Conservation (phyloP, 1,284 basidiomycete genomes). For the Trametes versicolor region DNA sequence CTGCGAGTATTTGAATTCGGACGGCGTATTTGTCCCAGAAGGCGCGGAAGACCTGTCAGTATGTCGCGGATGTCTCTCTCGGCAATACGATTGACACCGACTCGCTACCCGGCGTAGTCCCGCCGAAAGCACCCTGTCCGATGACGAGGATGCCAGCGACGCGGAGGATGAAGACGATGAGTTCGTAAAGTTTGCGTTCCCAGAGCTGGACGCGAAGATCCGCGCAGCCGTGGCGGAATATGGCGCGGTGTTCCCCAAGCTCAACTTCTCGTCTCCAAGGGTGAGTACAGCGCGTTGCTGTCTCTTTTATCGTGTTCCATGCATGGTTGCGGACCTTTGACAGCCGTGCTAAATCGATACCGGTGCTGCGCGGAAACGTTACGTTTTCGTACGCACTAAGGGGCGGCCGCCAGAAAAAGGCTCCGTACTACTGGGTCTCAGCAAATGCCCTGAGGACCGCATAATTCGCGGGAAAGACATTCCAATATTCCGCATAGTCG, state of each 20-base stretch:
- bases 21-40: conserved; percentile 85
- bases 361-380: not conserved
- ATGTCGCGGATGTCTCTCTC: conserved; percentile 17
- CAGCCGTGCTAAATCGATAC: conserved; percentile 6
- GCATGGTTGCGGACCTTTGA: conserved; percentile 8
- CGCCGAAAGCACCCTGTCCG: conserved; percentile 64
- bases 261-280: conserved; percentile 93
- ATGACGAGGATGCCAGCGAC: conserved; percentile 57
- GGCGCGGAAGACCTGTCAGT: conserved; percentile 82
- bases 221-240: conserved; percentile 74
- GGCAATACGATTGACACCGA: conserved; percentile 33
- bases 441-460: not conserved
- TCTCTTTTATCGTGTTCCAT: not conserved
- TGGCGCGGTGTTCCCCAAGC: conserved; percentile 92
- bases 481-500: no score
- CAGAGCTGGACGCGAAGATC: conserved; percentile 82
- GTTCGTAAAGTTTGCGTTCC: conserved; percentile 67
- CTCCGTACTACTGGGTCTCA: no score
- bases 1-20: conserved; percentile 77
- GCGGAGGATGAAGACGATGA: conserved; percentile 53
- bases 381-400: no score
- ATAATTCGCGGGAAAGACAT: not conserved
- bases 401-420: no score
- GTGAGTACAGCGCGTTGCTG: conserved; percentile 53
- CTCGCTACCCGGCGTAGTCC: conserved; percentile 50